Percentiles rank a stretch among this genome's conserved stretches.
These are phyloP conservation scores for Pseudisothecium myosuroides DNA, from an alignment of 225 moss, liverwort and hornwort species.

Conservation along the genomic window DNA sequence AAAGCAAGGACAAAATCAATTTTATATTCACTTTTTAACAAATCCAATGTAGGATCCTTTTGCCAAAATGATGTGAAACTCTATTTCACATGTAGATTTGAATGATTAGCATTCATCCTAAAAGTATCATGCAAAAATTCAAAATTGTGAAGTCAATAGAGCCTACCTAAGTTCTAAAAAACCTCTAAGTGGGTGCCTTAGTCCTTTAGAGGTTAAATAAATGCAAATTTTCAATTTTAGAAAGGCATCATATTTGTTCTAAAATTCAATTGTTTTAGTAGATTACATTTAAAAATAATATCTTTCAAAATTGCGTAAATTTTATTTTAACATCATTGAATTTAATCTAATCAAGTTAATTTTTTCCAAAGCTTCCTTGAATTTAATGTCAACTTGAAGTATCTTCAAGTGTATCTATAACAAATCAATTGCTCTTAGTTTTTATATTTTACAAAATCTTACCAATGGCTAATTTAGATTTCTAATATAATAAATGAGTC, in stretches of 20 bases:
- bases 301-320: not conserved
- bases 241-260: not conserved
- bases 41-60: fast-evolving
- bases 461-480: not conserved
- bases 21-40: too few species aligned
- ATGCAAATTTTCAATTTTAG: not conserved
- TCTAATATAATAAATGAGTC: not conserved
- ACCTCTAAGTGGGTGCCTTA: fast-evolving
- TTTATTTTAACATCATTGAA: not conserved
- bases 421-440: not conserved
- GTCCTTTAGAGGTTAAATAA: too few species aligned
- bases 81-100: fast-evolving
- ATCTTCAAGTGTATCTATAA: not conserved
- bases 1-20: not conserved
- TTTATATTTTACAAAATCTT: not conserved
- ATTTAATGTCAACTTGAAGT: not conserved
- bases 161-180: fast-evolving
- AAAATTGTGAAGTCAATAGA: not conserved
- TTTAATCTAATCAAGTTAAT: too few species aligned
- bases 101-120: not conserved
- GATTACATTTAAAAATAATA: not conserved
- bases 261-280: not conserved
- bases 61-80: not conserved
- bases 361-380: not conserved
- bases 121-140: too few species aligned